Evolutionary conservation across 169 alveolate species (phyloP).

Genomic region (Plasmodium adleri): DNA sequence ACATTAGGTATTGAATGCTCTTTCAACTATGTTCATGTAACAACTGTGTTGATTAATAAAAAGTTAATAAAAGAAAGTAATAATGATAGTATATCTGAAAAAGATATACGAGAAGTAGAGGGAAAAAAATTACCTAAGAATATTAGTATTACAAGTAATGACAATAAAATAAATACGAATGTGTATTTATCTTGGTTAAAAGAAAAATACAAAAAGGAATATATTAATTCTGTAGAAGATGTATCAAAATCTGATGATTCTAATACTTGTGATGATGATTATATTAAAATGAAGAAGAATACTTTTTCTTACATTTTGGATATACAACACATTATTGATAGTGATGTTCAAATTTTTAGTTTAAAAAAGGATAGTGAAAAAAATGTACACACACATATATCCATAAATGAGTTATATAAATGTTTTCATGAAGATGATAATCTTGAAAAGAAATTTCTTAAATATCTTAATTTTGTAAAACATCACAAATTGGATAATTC

Average conservation of each 20-base stretch:
- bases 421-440: slow-evolving; percentile 5
- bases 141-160: not conserved
- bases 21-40: slow-evolving; percentile 19
- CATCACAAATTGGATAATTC: not conserved
- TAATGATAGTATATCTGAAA: not conserved
- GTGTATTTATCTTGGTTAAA: not conserved
- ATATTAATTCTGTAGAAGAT: not conserved
- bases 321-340: slow-evolving; percentile 24
- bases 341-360: slow-evolving; percentile 1
- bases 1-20: slow-evolving; percentile 56
- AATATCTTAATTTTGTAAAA: slow-evolving; percentile 15
- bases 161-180: not conserved
- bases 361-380: slow-evolving; percentile 9
- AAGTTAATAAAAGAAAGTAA: slow-evolving; percentile 4
- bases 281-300: slow-evolving; percentile 28
- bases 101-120: slow-evolving; percentile 1
- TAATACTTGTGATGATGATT: not conserved
- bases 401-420: not conserved
- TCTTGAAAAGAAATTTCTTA: slow-evolving; percentile 8
- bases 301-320: slow-evolving; percentile 13
- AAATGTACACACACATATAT: slow-evolving; percentile 7
- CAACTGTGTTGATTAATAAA: slow-evolving; percentile 27
- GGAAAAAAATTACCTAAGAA: not conserved
- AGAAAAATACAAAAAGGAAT: too few species aligned
- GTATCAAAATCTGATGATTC: not conserved